Conservation (phyloP, 75 land plant genomes). For the Cunninghamia lanceolata region DNA sequence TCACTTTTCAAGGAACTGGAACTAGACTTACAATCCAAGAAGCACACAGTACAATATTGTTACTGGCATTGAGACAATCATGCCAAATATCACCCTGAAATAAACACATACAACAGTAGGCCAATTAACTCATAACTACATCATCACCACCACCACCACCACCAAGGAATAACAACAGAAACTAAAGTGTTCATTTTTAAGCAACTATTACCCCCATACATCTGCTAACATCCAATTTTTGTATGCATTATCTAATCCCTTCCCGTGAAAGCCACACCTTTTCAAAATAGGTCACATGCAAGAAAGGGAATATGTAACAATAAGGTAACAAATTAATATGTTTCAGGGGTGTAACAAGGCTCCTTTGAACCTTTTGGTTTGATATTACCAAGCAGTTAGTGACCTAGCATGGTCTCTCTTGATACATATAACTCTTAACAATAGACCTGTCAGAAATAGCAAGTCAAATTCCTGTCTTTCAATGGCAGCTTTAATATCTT, state of each 20-base stretch:
- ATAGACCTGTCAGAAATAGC: neutral
- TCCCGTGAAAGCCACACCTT: neutral
- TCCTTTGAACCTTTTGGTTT: neutral
- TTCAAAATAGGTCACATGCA: neutral
- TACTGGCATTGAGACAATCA: conserved; percentile 70
- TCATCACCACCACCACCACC: neutral
- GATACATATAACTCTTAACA: neutral
- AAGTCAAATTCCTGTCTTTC: neutral
- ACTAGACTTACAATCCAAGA: conserved; percentile 32
- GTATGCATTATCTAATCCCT: neutral
- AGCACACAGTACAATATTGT: conserved; percentile 73
- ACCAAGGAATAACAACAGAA: neutral
- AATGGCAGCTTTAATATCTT: neutral
- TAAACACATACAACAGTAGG: neutral
- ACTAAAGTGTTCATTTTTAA: neutral
- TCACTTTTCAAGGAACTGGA: neutral
- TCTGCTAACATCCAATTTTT: neutral
- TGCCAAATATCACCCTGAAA: conserved; percentile 84
- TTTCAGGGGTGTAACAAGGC: neutral
- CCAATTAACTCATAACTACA: neutral
- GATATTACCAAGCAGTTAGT: neutral
- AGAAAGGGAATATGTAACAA: neutral
- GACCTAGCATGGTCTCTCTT: conserved; percentile 2
- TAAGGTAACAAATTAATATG: neutral
- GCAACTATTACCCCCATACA: neutral